These are phyloP conservation scores for Trametopsis cervina DNA, from an alignment of 768 basidiomycete species.

Conservation along the genomic window DNA sequence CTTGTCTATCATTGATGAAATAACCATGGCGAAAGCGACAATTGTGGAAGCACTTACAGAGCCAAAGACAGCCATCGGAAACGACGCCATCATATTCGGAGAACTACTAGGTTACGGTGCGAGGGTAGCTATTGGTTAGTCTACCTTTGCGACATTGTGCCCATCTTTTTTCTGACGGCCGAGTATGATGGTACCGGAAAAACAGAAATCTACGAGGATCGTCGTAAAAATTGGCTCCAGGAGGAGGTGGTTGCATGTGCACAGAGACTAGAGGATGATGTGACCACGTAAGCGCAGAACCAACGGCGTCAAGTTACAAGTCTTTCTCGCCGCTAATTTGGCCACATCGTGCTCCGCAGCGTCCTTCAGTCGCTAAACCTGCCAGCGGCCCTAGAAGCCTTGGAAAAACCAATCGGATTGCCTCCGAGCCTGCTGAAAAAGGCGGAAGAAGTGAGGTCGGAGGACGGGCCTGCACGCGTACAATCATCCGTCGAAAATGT, in stretches of 20 bases:
- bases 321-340: slow-evolving; percentile 6
- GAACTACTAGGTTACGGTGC: slow-evolving; percentile 84
- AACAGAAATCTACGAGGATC: slow-evolving; percentile 82
- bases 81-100: slow-evolving; percentile 58
- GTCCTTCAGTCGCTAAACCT: slow-evolving; percentile 66
- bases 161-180: neutral
- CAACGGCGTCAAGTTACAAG: too few relatives aligned
- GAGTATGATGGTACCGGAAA: too few relatives aligned
- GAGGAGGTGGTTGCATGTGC: slow-evolving; percentile 58
- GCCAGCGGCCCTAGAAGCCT: slow-evolving; percentile 79
- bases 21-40: slow-evolving; percentile 56
- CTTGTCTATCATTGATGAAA: slow-evolving; percentile 56
- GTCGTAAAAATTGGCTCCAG: slow-evolving; percentile 63
- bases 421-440: slow-evolving; percentile 84
- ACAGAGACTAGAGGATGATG: slow-evolving; percentile 53
- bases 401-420: slow-evolving; percentile 81
- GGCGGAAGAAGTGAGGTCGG: slow-evolving; percentile 75
- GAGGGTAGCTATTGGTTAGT: slow-evolving; percentile 77
- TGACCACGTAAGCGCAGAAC: slow-evolving; percentile 26
- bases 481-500: slow-evolving; percentile 70
- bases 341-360: slow-evolving; percentile 38
- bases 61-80: slow-evolving; percentile 46
- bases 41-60: slow-evolving; percentile 52
- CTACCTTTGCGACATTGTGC: neutral
- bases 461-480: slow-evolving; percentile 69